Percentiles rank a stretch among this genome's conserved stretches.
phyloP scores from a whole-genome alignment of 352 stramenopile species.

The Phytophthora fragariaefolia region DNA sequence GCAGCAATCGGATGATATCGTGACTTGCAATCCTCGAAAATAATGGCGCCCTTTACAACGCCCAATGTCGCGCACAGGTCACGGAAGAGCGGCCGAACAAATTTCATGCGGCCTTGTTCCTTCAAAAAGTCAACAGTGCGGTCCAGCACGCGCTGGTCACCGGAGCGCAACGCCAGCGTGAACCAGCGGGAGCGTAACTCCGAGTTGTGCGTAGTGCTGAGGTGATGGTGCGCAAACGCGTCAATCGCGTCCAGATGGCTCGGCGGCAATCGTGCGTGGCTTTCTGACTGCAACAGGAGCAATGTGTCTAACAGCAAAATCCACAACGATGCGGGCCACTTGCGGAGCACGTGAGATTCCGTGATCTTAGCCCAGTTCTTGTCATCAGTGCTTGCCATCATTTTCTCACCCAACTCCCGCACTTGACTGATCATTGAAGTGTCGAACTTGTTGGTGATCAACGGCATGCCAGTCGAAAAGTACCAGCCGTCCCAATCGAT shows the following conservation, averaged over 20 bases:
- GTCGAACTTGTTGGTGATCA: conserved; percentile 84
- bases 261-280: conserved; percentile 18
- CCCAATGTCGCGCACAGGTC: conserved; percentile 50
- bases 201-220: conserved; percentile 65
- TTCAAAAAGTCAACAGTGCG: conserved; percentile 56
- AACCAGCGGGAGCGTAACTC: conserved; percentile 80
- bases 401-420: conserved; percentile 45
- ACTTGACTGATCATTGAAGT: conserved; percentile 66
- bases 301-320: conserved; percentile 65
- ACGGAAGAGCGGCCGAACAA: conserved; percentile 69
- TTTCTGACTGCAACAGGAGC: conserved; percentile 39
- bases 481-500: conserved; percentile 96
- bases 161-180: conserved; percentile 60
- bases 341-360: conserved; percentile 12
- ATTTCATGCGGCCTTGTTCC: conserved; percentile 84
- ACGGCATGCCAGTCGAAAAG: conserved; percentile 85
- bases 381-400: conserved; percentile 26
- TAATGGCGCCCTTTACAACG: conserved; percentile 9
- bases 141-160: conserved; percentile 50
- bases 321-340: conserved; percentile 57
- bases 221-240: conserved; percentile 50
- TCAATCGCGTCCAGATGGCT: conserved; percentile 61
- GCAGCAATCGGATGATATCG: conserved; percentile 68
- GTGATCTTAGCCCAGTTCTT: conserved; percentile 32
- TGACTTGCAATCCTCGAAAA: conserved; percentile 58